Evolutionary conservation across 1,139 yeast genomes (phyloP), one percentile per base, ranked within the genome.

Genomic region (Protomyces arabidopsidicola): DNA sequence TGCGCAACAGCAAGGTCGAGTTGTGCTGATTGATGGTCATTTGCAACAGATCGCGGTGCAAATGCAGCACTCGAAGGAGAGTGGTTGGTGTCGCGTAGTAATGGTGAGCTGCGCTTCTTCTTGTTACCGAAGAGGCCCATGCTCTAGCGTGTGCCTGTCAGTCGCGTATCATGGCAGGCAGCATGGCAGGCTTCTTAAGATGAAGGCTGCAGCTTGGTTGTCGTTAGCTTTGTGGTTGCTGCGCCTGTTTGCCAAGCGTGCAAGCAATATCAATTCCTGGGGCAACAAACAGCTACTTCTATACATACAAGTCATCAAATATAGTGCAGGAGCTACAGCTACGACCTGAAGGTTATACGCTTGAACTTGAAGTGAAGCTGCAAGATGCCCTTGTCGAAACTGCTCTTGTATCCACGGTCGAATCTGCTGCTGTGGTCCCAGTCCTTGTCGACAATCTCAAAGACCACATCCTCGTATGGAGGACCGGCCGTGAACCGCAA

Each of bases 341-440:
- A 38, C 42, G 42, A 38, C 42, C 42, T 14, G 72, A 67, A 75
- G 55, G 65, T 69, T n/a, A 71, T 67, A 59, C 70, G 66, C 63
- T 75, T 74, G 68, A 76, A 76, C 50, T 72, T 66, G 67, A 76
- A 76, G 67, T 75, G 75, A 22, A 76, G 69, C 61, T 73, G 74
- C 16, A 76, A 67, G 1, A 74, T 72, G 16, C 42, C 42, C 53
- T 74, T 71, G 50, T 74, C 76, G 66, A 76, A 76, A 51, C 71
- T 70, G 48, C 73, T 71, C 54, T 67, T 68, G 59, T 72, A 76
- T 39, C 74, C 75, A 16, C 72, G 70, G 14, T 70, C 70, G 36
- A 71, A 65, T 39, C 71, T 69, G n/a, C 72, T 65, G 4, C 75
- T 71, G 55, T 69, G 70, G 63, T 76, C 78, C 79, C 79, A 76